Evolutionary conservation across 306 rosid genomes (phyloP), one percentile per base, ranked within the genome.

Genomic region (Alnus rubra): DNA sequence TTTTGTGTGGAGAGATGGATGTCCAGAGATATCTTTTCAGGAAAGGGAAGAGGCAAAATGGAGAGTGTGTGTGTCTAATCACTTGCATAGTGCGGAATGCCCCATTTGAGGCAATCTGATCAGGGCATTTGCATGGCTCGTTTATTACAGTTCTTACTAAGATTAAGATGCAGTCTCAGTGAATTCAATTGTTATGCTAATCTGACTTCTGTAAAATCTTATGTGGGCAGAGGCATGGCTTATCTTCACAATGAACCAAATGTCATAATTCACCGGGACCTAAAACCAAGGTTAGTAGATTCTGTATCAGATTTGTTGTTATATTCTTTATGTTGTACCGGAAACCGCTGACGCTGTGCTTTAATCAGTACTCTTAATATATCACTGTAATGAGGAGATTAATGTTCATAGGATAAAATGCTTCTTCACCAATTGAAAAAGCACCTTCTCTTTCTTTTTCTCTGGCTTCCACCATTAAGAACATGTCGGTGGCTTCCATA

Each of bases 201-300:
- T 82, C 15, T 73, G 67, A 56, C 52, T 71, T 39, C 45, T 84
- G 76, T 73, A 51, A 73, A 80, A 80, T 81, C 37, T 76, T 82
- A 64, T 74, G 59, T 82, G 78, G 49, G 58, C 88, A 94, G 98
- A 86, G 98, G 98, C 76, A 90, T 94, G 92, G 96, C 98, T 74
- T 94, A 92, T 86, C 97, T 94, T 83, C 98, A 94, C 91, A 94
- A 88, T 49, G 98, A 94, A 79, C 98, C 98, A 69, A 92, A 94
- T 81, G 97, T 94, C 68, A 85, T 94, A 49, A 79, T 94, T 87
- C 98, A 94, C 83, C 86, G 98, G 48, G 97, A 94, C 90, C 87
- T 94, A 65, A 94, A 94, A 86, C 98, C 97, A 68, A 90, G 98
- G 98, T 87, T 69, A 84, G 90, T 58, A 86, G 60, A 30, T 80